Evolutionary conservation across 345 rosid genomes (phyloP), one percentile per base, ranked within the genome.

Genomic region (Euphorbia lathyris): DNA sequence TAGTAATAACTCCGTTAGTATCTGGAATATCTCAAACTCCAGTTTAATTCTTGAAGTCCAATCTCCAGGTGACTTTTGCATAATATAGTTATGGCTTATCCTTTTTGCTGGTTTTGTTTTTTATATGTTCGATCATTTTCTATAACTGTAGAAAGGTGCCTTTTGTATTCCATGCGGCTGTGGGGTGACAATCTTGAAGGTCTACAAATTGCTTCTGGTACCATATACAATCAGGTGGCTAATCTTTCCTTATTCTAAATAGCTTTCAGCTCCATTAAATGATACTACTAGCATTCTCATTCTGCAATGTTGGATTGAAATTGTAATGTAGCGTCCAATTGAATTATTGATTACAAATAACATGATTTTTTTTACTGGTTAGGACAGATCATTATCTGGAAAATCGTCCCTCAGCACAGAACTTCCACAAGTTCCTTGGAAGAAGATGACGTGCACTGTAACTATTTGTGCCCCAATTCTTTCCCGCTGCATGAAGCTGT

Each of bases 321-420:
- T 65, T 73, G 32, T n/a, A 19, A 50, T 48, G 53, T 53, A 43
- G 55, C 48, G 40, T 53, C 69, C 43, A 20, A 43, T 53, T 55
- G 38, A 47, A 48, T 55, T 29, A 63, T 38, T 63, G 29, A 43
- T 67, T 55, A 23, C 59, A 29, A 23, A 43, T 67, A 47, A 29
- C 59, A 29, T 48, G 53, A 50, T 70, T 40, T 23, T 82, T 70
- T 75, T 58, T 65, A 52, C 26, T 71, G 81, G 73, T 72, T 78
- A 76, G 77, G 56, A 66, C 86, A 95, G 97, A 92, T 95, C 74
- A 82, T 84, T 76, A 87, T 92, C 73, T 90, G 99, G 99, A 92
- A 72, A 82, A 72, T 88, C 68, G 76, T 77, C 81, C 71, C 74
- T 69, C 73, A 36, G 61, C 60, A 47, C 12, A 73, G 61, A 20